Percentiles rank a stretch among this genome's conserved stretches.
These are phyloP conservation scores for Marasmius oreades DNA, from an alignment of 1,284 basidiomycete species.

Conservation along the genomic window DNA sequence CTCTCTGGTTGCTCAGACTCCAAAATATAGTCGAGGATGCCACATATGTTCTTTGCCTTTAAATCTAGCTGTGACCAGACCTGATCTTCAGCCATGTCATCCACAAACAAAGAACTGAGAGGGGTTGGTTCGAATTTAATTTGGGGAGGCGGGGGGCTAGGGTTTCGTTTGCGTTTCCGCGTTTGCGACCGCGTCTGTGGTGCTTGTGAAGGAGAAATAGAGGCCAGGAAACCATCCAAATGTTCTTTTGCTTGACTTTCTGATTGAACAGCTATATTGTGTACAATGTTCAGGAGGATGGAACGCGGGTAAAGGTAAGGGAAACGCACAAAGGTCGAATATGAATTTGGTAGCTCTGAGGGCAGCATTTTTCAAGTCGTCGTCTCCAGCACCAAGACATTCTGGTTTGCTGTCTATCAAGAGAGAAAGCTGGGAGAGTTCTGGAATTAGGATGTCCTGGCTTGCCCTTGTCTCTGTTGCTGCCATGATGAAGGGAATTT, in stretches of 20 bases:
- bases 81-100: conserved; percentile 87
- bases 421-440: conserved; percentile 46
- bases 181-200: conserved; percentile 71
- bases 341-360: conserved; percentile 71
- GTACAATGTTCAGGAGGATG: too few species aligned
- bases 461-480: neutral
- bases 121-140: conserved; percentile 66
- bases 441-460: conserved; percentile 27
- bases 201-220: conserved; percentile 57
- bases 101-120: conserved; percentile 68
- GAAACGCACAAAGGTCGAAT: conserved; percentile 80
- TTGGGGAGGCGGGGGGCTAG: conserved; percentile 31
- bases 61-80: conserved; percentile 93
- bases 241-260: conserved; percentile 65
- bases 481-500: neutral
- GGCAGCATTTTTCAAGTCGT: conserved; percentile 56
- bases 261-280: conserved; percentile 49
- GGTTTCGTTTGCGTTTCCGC: conserved; percentile 41
- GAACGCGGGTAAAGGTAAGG: too few species aligned
- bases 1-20: conserved; percentile 39
- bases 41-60: conserved; percentile 62
- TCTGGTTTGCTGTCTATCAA: conserved; percentile 54
- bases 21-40: conserved; percentile 56
- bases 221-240: conserved; percentile 65
- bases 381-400: conserved; percentile 52